Evolutionary conservation across 208 protist species (phyloP).

Genomic region (Crithidia thermophila): DNA sequence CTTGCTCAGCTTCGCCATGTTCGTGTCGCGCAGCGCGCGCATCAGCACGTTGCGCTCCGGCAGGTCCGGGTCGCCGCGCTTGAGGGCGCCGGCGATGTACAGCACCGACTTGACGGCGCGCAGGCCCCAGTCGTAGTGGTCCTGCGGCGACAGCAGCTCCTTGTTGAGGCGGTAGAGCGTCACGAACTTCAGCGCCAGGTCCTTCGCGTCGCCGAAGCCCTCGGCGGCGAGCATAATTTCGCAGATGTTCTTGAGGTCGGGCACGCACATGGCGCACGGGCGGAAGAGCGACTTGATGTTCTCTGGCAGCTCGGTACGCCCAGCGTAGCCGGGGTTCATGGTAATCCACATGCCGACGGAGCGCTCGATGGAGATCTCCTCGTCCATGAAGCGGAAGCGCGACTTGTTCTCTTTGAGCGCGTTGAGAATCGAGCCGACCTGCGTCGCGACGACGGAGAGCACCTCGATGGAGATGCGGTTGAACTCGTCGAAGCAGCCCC

Average conservation of each 20-base stretch:
- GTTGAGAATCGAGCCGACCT: constrained; percentile 98
- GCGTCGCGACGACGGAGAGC: constrained; percentile 98
- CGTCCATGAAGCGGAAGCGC: constrained; percentile 96
- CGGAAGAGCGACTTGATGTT: constrained; percentile 98
- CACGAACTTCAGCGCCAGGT: constrained; percentile 98
- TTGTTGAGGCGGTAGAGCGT: constrained; percentile 97
- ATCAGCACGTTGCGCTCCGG: constrained; percentile 97
- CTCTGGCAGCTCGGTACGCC: constrained; percentile 97
- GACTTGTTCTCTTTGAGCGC: constrained; percentile 96
- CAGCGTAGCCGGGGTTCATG: constrained; percentile 98
- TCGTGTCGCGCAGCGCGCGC: constrained; percentile 97
- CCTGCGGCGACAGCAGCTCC: constrained; percentile 97
- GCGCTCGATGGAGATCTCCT: constrained; percentile 92
- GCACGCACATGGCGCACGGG: constrained; percentile 98
- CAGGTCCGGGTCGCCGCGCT: constrained; percentile 95
- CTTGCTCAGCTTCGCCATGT: constrained; percentile 98
- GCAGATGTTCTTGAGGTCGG: constrained; percentile 98
- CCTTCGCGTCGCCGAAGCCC: constrained; percentile 96
- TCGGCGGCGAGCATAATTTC: constrained; percentile 99
- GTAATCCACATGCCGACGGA: constrained; percentile 97
- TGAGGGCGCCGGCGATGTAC: constrained; percentile 96
- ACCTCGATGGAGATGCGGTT: constrained; percentile 97
- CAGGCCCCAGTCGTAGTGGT: constrained; percentile 99
- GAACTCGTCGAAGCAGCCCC: constrained; percentile 98
- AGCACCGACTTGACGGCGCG: constrained; percentile 98